Evolutionary conservation across 1,284 basidiomycete genomes (phyloP), one percentile per base, ranked within the genome.

Genomic region (Pyrrhoderma lamaoense): DNA sequence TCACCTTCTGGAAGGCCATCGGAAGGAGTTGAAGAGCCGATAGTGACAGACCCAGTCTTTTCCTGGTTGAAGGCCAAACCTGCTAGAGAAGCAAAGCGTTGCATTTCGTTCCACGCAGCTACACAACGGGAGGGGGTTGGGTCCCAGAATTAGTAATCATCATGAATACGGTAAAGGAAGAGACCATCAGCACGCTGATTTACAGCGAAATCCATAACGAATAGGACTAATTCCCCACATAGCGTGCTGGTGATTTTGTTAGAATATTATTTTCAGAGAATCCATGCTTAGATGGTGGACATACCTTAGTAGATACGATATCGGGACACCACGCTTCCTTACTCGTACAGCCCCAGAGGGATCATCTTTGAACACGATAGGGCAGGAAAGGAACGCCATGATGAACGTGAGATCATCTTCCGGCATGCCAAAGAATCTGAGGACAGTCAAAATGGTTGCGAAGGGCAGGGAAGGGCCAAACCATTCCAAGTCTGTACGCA

Each of bases 391-490:
- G 61, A 69, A 73, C 8, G 63, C 57, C 39, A 62, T 56, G 55
- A 72, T 67, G 57, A 72, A 71, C 4, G 53, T 50, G 11, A 67
- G 52, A 68, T 70, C 71, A 8, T 61, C 56, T 2, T 65, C 59
- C 1, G 68, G 59, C 52, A 73, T 60, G 22, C 70, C 70, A 44
- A 72, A 65, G 60, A 71, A 72, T 39, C 66, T 61, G 19, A 72
- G 59, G 3, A 71, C 52, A 2, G 67, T 66, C 49, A 70, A 59
- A 53, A 72, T 71, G 5, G 69, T 66, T 7, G 61, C 55, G 48
- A 72, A 70, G 1, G 70, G 67, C 19, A 72, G 60, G 4, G 71
- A 72, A n/a, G 71, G 71, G 1, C 71, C 71, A 46, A 72, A 72
- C 70, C 70, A 72, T 45, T 72, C 70, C 7, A 72, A 58, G 55